These are phyloP conservation scores for Euphorbia celastroides DNA, from an alignment of 441 rosid genomes.

Conservation along the genomic window DNA sequence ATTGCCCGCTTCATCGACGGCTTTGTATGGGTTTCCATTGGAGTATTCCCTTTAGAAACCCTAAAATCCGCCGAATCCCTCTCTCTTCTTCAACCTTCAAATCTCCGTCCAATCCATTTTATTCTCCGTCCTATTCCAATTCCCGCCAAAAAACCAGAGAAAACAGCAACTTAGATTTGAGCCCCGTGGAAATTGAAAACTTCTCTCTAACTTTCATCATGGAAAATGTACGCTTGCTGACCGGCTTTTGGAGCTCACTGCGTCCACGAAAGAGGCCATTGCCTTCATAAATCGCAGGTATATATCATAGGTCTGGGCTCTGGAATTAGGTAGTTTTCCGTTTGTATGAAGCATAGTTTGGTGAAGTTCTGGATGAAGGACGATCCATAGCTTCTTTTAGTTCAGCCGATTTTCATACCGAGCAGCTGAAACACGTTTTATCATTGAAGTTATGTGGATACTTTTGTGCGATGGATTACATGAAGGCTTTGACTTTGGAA, in stretches of 20 bases:
- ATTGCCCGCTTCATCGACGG: slow-evolving; percentile 10
- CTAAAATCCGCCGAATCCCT: slow-evolving; percentile 35
- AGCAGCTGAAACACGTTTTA: too few relatives aligned
- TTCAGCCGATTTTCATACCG: too few relatives aligned
- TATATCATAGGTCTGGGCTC: too few relatives aligned
- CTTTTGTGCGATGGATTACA: too few relatives aligned
- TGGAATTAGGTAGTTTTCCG: too few relatives aligned
- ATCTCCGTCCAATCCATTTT: slow-evolving; percentile 7
- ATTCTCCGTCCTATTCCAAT: slow-evolving; percentile 36
- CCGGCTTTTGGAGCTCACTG: slow-evolving; percentile 94
- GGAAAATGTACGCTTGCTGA: slow-evolving; percentile 98
- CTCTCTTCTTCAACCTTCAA: slow-evolving; percentile 5
- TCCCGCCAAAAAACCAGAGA: slow-evolving; percentile 42
- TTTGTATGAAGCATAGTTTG: too few relatives aligned
- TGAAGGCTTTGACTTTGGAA: background rate
- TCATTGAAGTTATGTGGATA: too few relatives aligned
- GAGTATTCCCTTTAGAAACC: slow-evolving; percentile 55
- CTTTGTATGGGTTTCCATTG: slow-evolving; percentile 47
- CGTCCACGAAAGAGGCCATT: slow-evolving; percentile 89
- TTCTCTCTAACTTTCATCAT: slow-evolving; percentile 92
- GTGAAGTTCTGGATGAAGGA: too few relatives aligned
- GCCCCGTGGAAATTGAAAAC: slow-evolving; percentile 78
- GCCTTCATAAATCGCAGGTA: slow-evolving; percentile 87
- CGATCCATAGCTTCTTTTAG: too few relatives aligned
- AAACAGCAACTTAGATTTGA: slow-evolving; percentile 53